Evolutionary conservation across 2,329 filamentous ascomycete species (phyloP), one percentile per base, ranked within the genome.

Genomic region (Sclerotinia sclerotiorum): DNA sequence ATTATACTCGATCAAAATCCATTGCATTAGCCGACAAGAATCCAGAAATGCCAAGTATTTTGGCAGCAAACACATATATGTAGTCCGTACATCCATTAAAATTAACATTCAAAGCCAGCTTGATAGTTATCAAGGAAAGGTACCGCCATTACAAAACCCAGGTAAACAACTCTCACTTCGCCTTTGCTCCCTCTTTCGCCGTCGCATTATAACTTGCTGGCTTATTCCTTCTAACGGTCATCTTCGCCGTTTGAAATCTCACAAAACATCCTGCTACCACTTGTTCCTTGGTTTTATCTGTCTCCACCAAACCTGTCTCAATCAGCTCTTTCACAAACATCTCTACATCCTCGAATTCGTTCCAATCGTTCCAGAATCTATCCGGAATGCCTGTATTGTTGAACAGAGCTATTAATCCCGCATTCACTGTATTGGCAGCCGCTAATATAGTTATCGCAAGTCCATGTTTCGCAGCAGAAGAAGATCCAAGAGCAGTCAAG

Each of bases 401-500:
- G n/a, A 73, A 64, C 21, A 73, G 39, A 0, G 71, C 73, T 15
- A 73, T 49, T 0, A 73, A 27, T 2, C 73, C 73, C 1, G 72
- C 73, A 57, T 69, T 67, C 0, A 73, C 68, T 15, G 72, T 74
- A 49, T 73, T 76, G 5, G 67, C 66, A 11, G 72, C 72, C 2
- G 74, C 74, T 3, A 76, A 63, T 3, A 73, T 52, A 1, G 73
- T 75, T 24, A 74, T 73, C 2, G 69, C 61, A 11, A 69, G 52
- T 15, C 68, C 66, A 29, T 69, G 35, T 52, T 69, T 70, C 2
- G 62, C 58, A 11, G 56, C 63, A 2, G 70, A 56, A 1, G 63
- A 67, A 0, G 73, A 69, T 15, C 73, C 71, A 3, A 76, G 69
- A 13, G 71, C 74, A 8, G 73, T 76, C 10, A 75, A 66, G 3